Percentiles rank a stretch among this genome's conserved stretches.
These are phyloP conservation scores for Tylopilus plumbeoviolaceoides DNA, from an alignment of 768 basidiomycete species.

Conservation along the genomic window DNA sequence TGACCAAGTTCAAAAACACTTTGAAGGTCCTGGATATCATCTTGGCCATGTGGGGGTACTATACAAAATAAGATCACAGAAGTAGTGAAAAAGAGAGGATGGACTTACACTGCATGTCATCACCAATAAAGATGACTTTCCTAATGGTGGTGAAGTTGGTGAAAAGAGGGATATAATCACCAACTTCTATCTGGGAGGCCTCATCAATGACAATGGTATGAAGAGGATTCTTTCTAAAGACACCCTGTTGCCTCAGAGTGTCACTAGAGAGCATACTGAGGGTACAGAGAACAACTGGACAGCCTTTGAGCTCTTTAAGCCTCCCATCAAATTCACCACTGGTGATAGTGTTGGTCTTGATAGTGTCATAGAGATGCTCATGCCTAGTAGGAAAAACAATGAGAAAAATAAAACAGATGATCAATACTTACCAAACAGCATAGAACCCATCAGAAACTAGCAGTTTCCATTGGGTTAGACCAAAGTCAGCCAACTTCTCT, in stretches of 20 bases:
- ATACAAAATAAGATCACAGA: conserved; percentile 22
- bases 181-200: conserved; percentile 62
- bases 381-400: conserved; percentile 49
- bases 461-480: conserved; percentile 56
- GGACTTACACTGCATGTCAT: conserved; percentile 58
- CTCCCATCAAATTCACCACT: conserved; percentile 37
- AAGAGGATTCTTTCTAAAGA: conserved; percentile 33
- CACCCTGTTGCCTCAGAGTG: conserved; percentile 11
- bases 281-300: conserved; percentile 69
- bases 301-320: conserved; percentile 34
- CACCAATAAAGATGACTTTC: conserved; percentile 62
- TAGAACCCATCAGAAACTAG: conserved; percentile 72
- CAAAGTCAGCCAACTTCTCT: conserved; percentile 61
- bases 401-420: not conserved
- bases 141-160: conserved; percentile 34
- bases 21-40: conserved; percentile 57
- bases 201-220: conserved; percentile 59
- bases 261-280: conserved; percentile 65
- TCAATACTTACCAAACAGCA: conserved; percentile 51
- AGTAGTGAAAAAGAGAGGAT: conserved; percentile 20
- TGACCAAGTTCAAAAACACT: conserved; percentile 79
- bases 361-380: conserved; percentile 63
- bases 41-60: conserved; percentile 83
- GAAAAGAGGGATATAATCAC: conserved; percentile 45
- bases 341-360: conserved; percentile 48